A percentile compares a stretch with the other conserved stretches of the same genome.
phyloP scores from a whole-genome alignment of 768 basidiomycete genomes.

The Clitopilus hobsonii region DNA sequence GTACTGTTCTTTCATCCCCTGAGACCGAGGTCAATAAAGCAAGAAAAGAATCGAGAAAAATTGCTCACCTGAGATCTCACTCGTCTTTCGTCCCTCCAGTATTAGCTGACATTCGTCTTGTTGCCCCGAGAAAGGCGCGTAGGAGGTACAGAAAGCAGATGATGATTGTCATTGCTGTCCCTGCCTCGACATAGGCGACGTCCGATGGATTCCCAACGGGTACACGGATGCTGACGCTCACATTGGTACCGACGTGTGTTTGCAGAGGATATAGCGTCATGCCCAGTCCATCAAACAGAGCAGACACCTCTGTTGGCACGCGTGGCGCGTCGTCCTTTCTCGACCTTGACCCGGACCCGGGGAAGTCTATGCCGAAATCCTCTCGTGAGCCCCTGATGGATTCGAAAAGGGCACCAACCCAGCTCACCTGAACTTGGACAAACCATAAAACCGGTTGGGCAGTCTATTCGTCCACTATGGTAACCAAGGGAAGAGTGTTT shows the following conservation, averaged over 20 bases:
- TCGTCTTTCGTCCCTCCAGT: constrained; percentile 2
- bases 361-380: neutral
- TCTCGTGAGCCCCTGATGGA: neutral
- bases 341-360: neutral
- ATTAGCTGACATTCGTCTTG: constrained; percentile 2
- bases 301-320: constrained; percentile 12
- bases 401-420: neutral
- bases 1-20: neutral
- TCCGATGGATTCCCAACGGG: constrained; percentile 34
- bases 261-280: constrained; percentile 15
- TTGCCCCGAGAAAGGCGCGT: constrained; percentile 19
- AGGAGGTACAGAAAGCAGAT: constrained; percentile 32
- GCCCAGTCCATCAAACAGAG: constrained; percentile 13
- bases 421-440: constrained; percentile 26
- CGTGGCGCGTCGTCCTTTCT: neutral
- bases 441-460: constrained; percentile 34
- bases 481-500: constrained; percentile 13
- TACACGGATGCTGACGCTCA: constrained; percentile 20
- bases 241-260: constrained; percentile 7
- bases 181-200: constrained; percentile 34
- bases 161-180: constrained; percentile 35
- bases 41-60: neutral
- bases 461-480: constrained; percentile 23
- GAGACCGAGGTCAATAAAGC: neutral
- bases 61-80: neutral